phyloP scores from a whole-genome alignment of 1,139 yeast species.

The Pichia sp. region DNA sequence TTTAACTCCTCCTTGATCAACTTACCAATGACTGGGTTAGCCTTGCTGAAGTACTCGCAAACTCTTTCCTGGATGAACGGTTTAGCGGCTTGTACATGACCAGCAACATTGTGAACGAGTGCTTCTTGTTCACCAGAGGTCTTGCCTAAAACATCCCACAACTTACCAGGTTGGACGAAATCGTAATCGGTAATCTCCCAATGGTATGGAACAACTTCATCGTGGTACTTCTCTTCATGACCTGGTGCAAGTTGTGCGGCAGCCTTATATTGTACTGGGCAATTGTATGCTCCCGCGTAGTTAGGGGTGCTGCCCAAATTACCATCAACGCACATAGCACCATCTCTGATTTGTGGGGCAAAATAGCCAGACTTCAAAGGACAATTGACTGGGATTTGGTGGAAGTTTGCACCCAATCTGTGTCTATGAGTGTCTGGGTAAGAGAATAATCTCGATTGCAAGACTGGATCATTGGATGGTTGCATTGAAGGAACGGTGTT shows the following conservation, averaged over 20 bases:
- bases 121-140: conserved; percentile 76
- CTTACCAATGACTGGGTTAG: conserved; percentile 56
- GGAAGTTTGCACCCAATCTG: conserved; percentile 63
- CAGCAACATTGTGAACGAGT: conserved; percentile 78
- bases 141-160: conserved; percentile 69
- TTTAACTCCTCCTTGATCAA: conserved; percentile 51
- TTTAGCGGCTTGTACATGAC: conserved; percentile 63
- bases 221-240: conserved; percentile 76
- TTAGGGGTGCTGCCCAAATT: conserved; percentile 85
- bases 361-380: conserved; percentile 47
- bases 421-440: conserved; percentile 79
- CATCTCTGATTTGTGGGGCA: conserved; percentile 62
- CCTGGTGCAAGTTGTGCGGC: conserved; percentile 27
- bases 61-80: conserved; percentile 76
- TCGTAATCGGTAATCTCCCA: conserved; percentile 68
- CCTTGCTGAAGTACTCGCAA: conserved; percentile 68
- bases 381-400: conserved; percentile 71
- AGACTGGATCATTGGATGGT: conserved; percentile 81
- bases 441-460: conserved; percentile 78
- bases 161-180: conserved; percentile 54
- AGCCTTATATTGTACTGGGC: conserved; percentile 26
- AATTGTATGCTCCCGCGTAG: conserved; percentile 51
- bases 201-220: conserved; percentile 84
- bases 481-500: conserved; percentile 82
- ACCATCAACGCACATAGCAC: conserved; percentile 76